Percentiles rank a stretch among this genome's conserved stretches.
Evolutionary conservation across 768 basidiomycete species (phyloP).

Genomic region (Phaffia tasmanica): DNA sequence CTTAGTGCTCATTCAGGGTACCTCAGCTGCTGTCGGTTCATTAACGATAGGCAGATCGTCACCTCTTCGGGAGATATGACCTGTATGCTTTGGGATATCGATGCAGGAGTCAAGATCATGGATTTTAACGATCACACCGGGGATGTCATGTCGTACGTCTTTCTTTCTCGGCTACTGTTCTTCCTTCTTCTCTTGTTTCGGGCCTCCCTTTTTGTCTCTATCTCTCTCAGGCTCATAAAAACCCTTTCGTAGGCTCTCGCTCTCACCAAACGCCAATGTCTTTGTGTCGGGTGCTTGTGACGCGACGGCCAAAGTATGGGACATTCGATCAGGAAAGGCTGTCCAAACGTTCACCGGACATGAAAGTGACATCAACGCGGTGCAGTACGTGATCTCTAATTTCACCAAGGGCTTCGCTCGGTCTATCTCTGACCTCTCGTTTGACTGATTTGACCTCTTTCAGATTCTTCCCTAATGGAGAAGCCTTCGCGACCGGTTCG

Average conservation of each 20-base stretch:
- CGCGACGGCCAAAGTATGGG: conserved; percentile 97
- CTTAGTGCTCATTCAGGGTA: conserved; percentile 96
- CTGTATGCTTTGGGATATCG: conserved; percentile 99
- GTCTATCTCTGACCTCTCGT: not conserved
- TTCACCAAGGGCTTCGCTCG: conserved; percentile 15
- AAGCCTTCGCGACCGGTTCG: conserved; percentile 96
- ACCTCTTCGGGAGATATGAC: conserved; percentile 99
- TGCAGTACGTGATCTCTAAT: conserved; percentile 57
- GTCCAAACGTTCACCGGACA: conserved; percentile 98
- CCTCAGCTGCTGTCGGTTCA: conserved; percentile 93
- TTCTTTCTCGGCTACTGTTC: not conserved
- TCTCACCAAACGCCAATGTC: conserved; percentile 83
- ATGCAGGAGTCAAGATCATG: conserved; percentile 91
- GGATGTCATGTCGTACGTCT: conserved; percentile 91
- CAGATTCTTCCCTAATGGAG: conserved; percentile 98
- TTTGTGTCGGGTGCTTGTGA: conserved; percentile 99
- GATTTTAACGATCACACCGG: conserved; percentile 99
- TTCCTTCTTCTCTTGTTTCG: not conserved
- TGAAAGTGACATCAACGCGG: conserved; percentile 98
- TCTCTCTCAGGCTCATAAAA: not conserved
- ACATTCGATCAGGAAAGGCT: conserved; percentile 92
- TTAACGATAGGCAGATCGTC: conserved; percentile 97
- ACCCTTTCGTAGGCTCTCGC: conserved; percentile 56
- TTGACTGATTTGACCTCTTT: not conserved
- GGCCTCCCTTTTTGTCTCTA: not conserved